Evolutionary conservation across 75 land plant species (phyloP).

Genomic region (Pseudotsuga menziesii): DNA sequence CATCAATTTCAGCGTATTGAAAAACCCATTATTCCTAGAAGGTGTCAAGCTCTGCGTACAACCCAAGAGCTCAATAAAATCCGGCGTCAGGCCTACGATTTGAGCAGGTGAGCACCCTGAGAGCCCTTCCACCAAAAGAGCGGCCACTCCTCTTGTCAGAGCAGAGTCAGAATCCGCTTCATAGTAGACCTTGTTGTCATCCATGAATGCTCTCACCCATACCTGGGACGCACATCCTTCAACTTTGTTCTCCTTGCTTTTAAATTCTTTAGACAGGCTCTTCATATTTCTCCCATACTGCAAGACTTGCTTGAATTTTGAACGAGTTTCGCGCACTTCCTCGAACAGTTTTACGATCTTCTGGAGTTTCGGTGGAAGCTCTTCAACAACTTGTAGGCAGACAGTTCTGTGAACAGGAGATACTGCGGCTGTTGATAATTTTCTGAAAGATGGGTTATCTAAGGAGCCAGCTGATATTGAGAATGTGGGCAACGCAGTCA

Average conservation of each 20-base stretch:
- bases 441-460: slow-evolving; percentile 2
- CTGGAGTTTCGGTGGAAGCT: slow-evolving; percentile 60
- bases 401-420: background rate
- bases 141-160: slow-evolving; percentile 83
- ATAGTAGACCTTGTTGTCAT: slow-evolving; percentile 23
- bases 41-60: slow-evolving; percentile 81
- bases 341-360: slow-evolving; percentile 72
- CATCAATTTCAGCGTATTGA: slow-evolving; percentile 90
- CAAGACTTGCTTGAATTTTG: slow-evolving; percentile 81
- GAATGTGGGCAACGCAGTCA: too few species aligned
- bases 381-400: slow-evolving; percentile 20
- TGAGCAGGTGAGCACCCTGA: slow-evolving; percentile 52
- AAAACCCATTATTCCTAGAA: slow-evolving; percentile 83
- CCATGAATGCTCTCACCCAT: slow-evolving; percentile 76
- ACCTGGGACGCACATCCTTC: slow-evolving; percentile 93
- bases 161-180: slow-evolving; percentile 87
- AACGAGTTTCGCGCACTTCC: slow-evolving; percentile 52
- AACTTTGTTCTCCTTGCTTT: slow-evolving; percentile 68
- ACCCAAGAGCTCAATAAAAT: slow-evolving; percentile 70
- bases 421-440: background rate
- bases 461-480: too few species aligned
- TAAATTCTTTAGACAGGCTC: slow-evolving; percentile 40
- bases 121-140: slow-evolving; percentile 76
- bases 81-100: slow-evolving; percentile 56
- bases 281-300: slow-evolving; percentile 59